These are phyloP conservation scores for Quambalaria eucalypti DNA, from an alignment of 1,284 basidiomycete genomes.

Conservation along the genomic window DNA sequence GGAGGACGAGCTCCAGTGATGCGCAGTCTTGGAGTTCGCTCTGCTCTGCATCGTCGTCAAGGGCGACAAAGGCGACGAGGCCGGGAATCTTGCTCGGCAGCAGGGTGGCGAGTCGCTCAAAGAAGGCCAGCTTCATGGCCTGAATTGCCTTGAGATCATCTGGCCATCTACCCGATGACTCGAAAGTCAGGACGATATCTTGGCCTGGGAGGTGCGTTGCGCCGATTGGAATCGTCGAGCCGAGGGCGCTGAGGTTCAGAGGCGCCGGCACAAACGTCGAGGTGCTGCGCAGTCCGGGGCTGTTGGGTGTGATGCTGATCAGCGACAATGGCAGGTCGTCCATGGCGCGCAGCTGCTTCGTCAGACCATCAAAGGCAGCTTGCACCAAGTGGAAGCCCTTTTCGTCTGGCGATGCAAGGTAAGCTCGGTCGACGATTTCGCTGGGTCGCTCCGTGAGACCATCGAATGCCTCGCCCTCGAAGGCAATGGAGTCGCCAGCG, in stretches of 20 bases:
- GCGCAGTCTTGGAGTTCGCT: slow-evolving; percentile 59
- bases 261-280: slow-evolving; percentile 66
- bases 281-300: slow-evolving; percentile 67
- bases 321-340: slow-evolving; percentile 69
- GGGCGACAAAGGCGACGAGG: slow-evolving; percentile 18
- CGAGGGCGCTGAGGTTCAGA: slow-evolving; percentile 31
- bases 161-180: slow-evolving; percentile 80
- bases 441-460: slow-evolving; percentile 54
- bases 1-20: slow-evolving; percentile 67
- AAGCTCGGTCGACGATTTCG: slow-evolving; percentile 35
- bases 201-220: slow-evolving; percentile 49
- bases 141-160: slow-evolving; percentile 87
- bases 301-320: slow-evolving; percentile 62
- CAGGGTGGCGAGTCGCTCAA: slow-evolving; percentile 33
- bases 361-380: slow-evolving; percentile 69
- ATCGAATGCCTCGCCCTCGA: slow-evolving; percentile 58
- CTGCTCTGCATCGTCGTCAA: slow-evolving; percentile 51
- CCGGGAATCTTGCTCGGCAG: slow-evolving; percentile 20
- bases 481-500: slow-evolving; percentile 50
- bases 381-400: slow-evolving; percentile 64
- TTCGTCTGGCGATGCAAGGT: slow-evolving; percentile 43
- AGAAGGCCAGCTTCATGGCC: slow-evolving; percentile 85
- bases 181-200: slow-evolving; percentile 54
- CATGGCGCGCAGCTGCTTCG: slow-evolving; percentile 66
- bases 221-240: slow-evolving; percentile 35